phyloP scores from a whole-genome alignment of 225 moss, liverwort and hornwort genomes.

The Pleurozium schreberi region DNA sequence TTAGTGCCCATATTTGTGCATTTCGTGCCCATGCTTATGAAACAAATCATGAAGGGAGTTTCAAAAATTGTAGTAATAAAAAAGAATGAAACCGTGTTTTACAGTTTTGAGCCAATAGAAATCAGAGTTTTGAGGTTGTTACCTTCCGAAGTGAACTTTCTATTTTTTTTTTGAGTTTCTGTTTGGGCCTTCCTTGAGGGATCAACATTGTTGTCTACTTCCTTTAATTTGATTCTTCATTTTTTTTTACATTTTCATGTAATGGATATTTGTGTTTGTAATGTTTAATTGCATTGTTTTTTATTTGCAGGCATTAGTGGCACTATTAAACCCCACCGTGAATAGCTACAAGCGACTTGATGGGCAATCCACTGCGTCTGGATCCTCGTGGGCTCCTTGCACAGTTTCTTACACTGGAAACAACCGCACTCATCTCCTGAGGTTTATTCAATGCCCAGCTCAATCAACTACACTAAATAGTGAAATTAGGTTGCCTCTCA shows the following conservation, averaged over 20 bases:
- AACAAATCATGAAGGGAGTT: not conserved
- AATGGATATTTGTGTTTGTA: not conserved
- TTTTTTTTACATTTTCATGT: not conserved
- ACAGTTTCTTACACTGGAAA: constrained; percentile 79
- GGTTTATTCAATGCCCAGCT: constrained; percentile 17
- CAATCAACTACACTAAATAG: no score
- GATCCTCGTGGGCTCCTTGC: constrained; percentile 88
- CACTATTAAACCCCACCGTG: constrained; percentile 73
- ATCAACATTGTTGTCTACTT: not conserved
- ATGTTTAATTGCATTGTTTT: not conserved
- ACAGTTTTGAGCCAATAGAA: not conserved
- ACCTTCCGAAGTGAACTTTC: not conserved
- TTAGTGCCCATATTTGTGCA: not conserved
- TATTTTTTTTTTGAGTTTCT: not conserved
- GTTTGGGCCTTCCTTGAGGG: not conserved
- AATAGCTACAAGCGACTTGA: constrained; percentile 94
- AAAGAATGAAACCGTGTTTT: not conserved
- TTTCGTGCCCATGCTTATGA: not conserved
- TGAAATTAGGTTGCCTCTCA: no score
- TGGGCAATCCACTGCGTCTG: constrained; percentile 62
- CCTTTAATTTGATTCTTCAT: not conserved
- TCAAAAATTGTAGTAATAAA: not conserved
- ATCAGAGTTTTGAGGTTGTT: not conserved
- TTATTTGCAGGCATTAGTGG: constrained; percentile 49
- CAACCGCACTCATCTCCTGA: constrained; percentile 86